A percentile compares a stretch with the other conserved stretches of the same genome.
Conservation (phyloP, 2,329 filamentous ascomycete genomes). For the Trichoderma sp. region DNA sequence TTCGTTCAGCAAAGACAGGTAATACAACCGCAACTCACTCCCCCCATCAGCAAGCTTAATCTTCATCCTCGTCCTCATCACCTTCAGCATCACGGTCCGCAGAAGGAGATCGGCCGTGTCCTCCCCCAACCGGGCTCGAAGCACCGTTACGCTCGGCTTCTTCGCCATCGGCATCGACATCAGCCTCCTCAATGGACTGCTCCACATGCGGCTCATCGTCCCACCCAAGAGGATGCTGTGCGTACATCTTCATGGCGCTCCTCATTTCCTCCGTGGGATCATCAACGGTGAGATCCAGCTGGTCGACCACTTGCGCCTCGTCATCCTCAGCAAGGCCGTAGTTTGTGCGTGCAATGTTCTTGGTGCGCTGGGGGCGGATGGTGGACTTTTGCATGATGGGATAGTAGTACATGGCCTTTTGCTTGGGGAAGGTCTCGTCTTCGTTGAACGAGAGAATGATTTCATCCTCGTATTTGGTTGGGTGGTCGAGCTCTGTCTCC, state of each 20-base stretch:
- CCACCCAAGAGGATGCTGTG: slow-evolving; percentile 50
- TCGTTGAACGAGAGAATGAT: slow-evolving; percentile 58
- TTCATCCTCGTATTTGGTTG: slow-evolving; percentile 62
- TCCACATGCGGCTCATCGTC: slow-evolving; percentile 26
- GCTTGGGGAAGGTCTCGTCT: slow-evolving; percentile 46
- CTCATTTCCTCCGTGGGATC: slow-evolving; percentile 54
- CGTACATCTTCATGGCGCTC: slow-evolving; percentile 51
- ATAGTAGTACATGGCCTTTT: slow-evolving; percentile 64
- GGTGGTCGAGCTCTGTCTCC: slow-evolving; percentile 54
- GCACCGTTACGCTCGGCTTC: slow-evolving; percentile 28
- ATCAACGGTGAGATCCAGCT: slow-evolving; percentile 53
- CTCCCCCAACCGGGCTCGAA: slow-evolving; percentile 23
- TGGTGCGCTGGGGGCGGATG: slow-evolving; percentile 60
- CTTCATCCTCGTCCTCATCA: slow-evolving; percentile 35
- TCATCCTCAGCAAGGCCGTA: slow-evolving; percentile 44
- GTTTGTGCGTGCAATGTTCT: slow-evolving; percentile 56
- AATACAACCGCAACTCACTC: background rate
- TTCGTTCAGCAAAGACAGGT: background rate
- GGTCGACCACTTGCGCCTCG: slow-evolving; percentile 52
- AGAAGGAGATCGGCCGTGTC: slow-evolving; percentile 29
- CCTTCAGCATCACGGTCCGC: slow-evolving; percentile 48
- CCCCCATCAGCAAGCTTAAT: slow-evolving; percentile 2
- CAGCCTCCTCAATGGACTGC: slow-evolving; percentile 21
- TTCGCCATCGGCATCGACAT: slow-evolving; percentile 26
- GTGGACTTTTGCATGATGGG: slow-evolving; percentile 63